Evolutionary conservation across 345 rosid species (phyloP).

Genomic region (Sisymbrium irio): DNA sequence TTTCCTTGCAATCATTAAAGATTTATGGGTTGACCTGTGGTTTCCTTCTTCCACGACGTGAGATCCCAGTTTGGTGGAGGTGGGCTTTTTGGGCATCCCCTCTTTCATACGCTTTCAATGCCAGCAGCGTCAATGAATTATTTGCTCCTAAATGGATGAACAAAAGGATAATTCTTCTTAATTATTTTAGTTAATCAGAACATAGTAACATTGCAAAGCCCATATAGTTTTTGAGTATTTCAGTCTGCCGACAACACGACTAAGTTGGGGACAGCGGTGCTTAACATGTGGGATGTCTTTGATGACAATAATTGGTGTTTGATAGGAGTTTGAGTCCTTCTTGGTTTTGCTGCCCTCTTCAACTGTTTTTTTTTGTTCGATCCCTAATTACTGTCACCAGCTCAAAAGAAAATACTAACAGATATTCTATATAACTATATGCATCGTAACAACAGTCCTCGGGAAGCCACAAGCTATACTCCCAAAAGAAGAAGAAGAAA

Average conservation of each 20-base stretch:
- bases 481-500: conserved; percentile 40
- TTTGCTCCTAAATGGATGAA: conserved; percentile 58
- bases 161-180: conserved; percentile 14
- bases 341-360: conserved; percentile 64
- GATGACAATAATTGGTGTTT: conserved; percentile 72
- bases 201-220: not conserved
- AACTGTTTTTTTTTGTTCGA: conserved; percentile 46
- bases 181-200: not conserved
- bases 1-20: no score
- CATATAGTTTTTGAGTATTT: not conserved
- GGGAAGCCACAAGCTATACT: conserved; percentile 67
- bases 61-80: conserved; percentile 51
- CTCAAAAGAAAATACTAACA: not conserved
- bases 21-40: conserved; percentile 64
- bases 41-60: conserved; percentile 48
- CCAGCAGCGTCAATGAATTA: conserved; percentile 51
- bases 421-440: not conserved
- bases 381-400: not conserved
- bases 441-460: conserved; percentile 46
- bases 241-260: conserved; percentile 54
- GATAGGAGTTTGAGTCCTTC: conserved; percentile 65
- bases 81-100: conserved; percentile 75
- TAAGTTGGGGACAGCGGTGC: conserved; percentile 55
- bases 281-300: conserved; percentile 49
- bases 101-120: conserved; percentile 53